Base-by-base conservation (phyloP, 768 basidiomycete genomes). In the Serendipita sp. region DNA sequence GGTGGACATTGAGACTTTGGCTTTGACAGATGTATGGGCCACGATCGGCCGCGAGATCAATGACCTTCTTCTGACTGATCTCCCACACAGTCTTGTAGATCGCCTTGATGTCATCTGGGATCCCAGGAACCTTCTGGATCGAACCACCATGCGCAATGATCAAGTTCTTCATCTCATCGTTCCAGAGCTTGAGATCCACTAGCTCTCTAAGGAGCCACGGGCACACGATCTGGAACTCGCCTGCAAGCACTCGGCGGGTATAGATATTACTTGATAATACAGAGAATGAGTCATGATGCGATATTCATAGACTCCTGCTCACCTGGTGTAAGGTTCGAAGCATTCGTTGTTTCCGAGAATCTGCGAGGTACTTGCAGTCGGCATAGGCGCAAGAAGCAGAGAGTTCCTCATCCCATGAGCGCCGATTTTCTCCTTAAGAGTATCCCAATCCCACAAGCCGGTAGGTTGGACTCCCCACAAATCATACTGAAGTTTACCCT, bases 61-160 rank as follows among this genome's bases (percentile, higher is more conserved):
- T 85, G 66, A 99, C 84, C 72, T 90, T 93, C 88, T 97, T 98
- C 78, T 98, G 95, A 48, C 83, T 86, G 73, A 99, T 94, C 77
- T 99, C 95, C 95, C 95, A 99, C 56, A 97, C 95, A n/a, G 95
- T 99, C 79, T 97, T 97, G 83, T 99, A 99, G 76, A 99, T 93
- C 0, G 90, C 88, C 75, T 96, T 97, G 75, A 94, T 79, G 67
- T 96, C 83, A 63, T 84, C 85, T 1, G 95, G 94, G 67, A 98
- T 91, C 51, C 70, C 81, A 28, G 90, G 85, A 67, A 97, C 91
- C 71, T 83, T 89, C 72, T 95, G 91, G 28, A 89, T 73, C 3
- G 86, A 88, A 28, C 88, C 95, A 69, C 92, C 88, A 75, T 95
- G 88, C 14, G 96, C 96, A 68, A 99, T 98, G 74, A 99, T 92